Base-by-base conservation (phyloP, 108 stramenopile genomes). In the Cyclotella baltica region DNA sequence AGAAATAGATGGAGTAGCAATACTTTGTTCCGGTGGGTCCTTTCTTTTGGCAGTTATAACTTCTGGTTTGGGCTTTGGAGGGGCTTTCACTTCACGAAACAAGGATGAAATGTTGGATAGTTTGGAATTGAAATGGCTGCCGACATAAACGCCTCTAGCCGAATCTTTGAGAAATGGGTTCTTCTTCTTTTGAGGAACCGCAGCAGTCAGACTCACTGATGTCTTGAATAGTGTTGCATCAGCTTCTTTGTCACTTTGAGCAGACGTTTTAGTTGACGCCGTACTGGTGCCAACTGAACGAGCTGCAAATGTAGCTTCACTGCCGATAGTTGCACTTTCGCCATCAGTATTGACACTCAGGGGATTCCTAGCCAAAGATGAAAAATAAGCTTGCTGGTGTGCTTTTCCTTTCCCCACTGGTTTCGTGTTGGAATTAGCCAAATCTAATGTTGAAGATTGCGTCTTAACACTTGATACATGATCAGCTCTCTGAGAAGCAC, bases 111-210 rank as follows among this genome's bases (percentile, higher is more conserved):
- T 83, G 43, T 83, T 83, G 28, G 75, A 72, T 74, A 83, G 27
- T 58, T 83, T 83, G 36, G 82, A 76, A 46, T 71, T 71, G 1
- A 83, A 53, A 43, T 83, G 82, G 57, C 75, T 76, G 20, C 82
- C 82, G 50, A 83, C 82, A 55, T 83, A 83, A 36, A 29, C 35
- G 13, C 82, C 82, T n/a, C 82, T 64, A 20, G 82, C 82, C 16
- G 75, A 67, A 47, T 75, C 70, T 72, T 76, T 76, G 58, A 83
- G 61, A 40, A 76, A 83, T n/a, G 82, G 82, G 67, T 83, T 83
- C 18, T 59, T 50, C 18, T 62, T 61, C 59, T 46, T 23, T 6
- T 73, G 30, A 35, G 56, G 59, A 0, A 51, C 75, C 28, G 75
- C 47, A 55, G 82, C 64, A 4, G 82, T 83, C 16, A 83, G 61